Evolutionary conservation across 2,329 filamentous ascomycete species (phyloP).

Genomic region (Aspergillus versicolor): DNA sequence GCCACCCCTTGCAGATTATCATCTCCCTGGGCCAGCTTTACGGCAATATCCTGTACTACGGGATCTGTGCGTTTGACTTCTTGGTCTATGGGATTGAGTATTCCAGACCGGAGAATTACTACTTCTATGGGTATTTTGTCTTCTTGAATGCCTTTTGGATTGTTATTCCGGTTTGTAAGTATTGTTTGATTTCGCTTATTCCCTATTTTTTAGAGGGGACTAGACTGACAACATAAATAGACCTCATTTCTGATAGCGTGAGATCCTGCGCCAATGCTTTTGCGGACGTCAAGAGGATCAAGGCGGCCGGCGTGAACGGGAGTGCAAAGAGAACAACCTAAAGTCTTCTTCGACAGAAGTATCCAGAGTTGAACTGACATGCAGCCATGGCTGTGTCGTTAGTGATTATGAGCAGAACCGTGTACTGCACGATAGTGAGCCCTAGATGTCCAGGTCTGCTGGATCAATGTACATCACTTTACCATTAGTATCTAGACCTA

Average conservation of each 20-base stretch:
- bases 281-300: not conserved
- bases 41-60: slow-evolving; percentile 60
- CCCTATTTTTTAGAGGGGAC: too few species aligned
- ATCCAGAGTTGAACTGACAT: too few species aligned
- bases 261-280: not conserved
- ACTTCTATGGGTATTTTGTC: slow-evolving; percentile 62
- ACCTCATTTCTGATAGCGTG: not conserved
- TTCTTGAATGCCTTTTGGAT: slow-evolving; percentile 50
- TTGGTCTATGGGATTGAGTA: slow-evolving; percentile 46
- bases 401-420: too few species aligned
- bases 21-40: slow-evolving; percentile 61
- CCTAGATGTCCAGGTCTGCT: too few species aligned
- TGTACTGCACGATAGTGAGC: too few species aligned
- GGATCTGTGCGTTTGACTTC: slow-evolving; percentile 52
- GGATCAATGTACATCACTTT: too few species aligned
- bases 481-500: too few species aligned
- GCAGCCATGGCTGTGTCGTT: too few species aligned
- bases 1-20: slow-evolving; percentile 56
- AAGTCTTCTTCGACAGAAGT: too few species aligned
- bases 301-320: not conserved
- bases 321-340: not conserved
- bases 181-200: not conserved
- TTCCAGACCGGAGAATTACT: slow-evolving; percentile 57
- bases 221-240: not conserved
- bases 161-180: slow-evolving; percentile 15